These are phyloP conservation scores for Cercospora sesami DNA, from an alignment of 2,329 filamentous ascomycete species.

Conservation along the genomic window DNA sequence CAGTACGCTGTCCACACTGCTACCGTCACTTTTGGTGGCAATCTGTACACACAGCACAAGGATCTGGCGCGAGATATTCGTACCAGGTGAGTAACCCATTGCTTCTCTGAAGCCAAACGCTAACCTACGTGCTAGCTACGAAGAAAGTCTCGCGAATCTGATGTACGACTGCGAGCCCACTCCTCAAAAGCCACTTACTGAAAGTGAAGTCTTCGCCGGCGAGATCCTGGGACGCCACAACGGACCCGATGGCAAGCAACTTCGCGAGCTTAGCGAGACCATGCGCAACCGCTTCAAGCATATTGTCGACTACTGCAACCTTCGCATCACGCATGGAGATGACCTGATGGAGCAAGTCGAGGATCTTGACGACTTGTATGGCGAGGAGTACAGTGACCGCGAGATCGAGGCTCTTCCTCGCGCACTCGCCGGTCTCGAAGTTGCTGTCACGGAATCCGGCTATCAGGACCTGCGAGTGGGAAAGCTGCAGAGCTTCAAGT, in stretches of 20 bases:
- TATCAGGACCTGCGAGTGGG: conserved; percentile 37
- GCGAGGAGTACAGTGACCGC: conserved; percentile 30
- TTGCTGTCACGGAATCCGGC: conserved; percentile 43
- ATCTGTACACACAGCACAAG: conserved; percentile 43
- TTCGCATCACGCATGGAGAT: conserved; percentile 48
- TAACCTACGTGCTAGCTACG: conserved; percentile 46
- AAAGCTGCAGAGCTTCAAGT: conserved; percentile 53
- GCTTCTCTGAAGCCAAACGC: too few species aligned
- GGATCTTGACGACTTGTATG: conserved; percentile 32
- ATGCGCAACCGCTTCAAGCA: conserved; percentile 46
- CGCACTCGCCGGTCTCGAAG: conserved; percentile 53
- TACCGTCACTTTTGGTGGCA: conserved; percentile 24
- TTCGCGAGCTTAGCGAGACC: conserved; percentile 40
- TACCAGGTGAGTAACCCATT: conserved; percentile 45
- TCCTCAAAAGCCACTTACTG: conserved; percentile 46
- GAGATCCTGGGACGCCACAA: conserved; percentile 56
- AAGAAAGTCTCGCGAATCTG: conserved; percentile 52
- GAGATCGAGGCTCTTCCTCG: conserved; percentile 49
- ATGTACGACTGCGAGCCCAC: conserved; percentile 50
- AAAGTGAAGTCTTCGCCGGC: conserved; percentile 59
- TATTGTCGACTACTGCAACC: conserved; percentile 45
- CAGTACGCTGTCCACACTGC: conserved; percentile 42
- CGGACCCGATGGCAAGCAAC: conserved; percentile 35
- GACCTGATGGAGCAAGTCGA: conserved; percentile 31
- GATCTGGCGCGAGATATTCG: conserved; percentile 45